Conservation (phyloP, 2,329 filamentous ascomycete species). For the Aureobasidium mangrovei region DNA sequence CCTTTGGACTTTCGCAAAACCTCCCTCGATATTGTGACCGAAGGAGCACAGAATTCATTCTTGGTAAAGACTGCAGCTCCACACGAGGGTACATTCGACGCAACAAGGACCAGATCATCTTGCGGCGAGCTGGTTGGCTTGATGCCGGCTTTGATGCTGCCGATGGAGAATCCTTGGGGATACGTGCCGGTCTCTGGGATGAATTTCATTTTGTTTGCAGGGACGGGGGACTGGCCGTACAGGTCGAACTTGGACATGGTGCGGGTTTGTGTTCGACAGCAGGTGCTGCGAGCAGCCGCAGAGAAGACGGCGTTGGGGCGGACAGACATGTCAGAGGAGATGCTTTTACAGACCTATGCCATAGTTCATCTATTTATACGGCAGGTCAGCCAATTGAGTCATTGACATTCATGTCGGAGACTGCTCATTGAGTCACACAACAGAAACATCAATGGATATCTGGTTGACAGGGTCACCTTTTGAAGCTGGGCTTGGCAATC, state of each 20-base stretch:
- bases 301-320: too few relatives aligned
- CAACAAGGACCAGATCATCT: neutral
- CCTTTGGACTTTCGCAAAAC: neutral
- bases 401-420: neutral
- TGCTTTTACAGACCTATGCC: too few relatives aligned
- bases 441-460: too few relatives aligned
- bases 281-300: too few relatives aligned
- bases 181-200: neutral
- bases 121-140: neutral
- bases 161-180: neutral
- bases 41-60: neutral
- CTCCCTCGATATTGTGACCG: neutral
- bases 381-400: neutral
- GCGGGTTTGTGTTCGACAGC: too few relatives aligned
- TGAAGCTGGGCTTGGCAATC: neutral
- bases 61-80: neutral
- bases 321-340: too few relatives aligned
- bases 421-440: neutral
- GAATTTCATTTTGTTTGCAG: neutral
- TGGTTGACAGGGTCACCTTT: neutral
- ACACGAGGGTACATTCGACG: neutral
- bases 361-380: neutral
- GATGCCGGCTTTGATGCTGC: neutral
- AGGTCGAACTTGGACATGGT: neutral
- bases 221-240: neutral